Percentiles rank a stretch among this genome's conserved stretches.
Conservation (phyloP, 139 green algal species). For the Asterochloris sp. region DNA sequence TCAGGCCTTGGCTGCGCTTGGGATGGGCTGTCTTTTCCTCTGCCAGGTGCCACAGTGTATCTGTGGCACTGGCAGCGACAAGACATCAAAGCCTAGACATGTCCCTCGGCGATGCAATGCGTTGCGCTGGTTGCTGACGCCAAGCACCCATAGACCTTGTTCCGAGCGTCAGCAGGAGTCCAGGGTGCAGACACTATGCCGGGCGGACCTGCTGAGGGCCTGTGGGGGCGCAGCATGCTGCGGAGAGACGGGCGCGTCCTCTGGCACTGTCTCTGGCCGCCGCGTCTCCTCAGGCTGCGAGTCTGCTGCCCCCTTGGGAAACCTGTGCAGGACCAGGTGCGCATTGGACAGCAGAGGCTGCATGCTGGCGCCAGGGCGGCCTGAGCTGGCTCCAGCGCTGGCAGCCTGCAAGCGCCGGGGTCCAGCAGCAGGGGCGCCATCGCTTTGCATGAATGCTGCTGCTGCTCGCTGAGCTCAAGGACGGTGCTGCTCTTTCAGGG, state of each 20-base stretch:
- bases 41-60: neutral
- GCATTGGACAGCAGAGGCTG: constrained; percentile 11
- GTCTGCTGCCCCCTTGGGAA: neutral
- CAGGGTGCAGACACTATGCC: neutral
- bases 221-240: constrained; percentile 3
- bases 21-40: neutral
- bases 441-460: too few relatives aligned
- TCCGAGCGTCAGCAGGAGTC: neutral
- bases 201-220: constrained; percentile 3
- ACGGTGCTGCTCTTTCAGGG: too few relatives aligned
- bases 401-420: too few relatives aligned
- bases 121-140: neutral
- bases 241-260: constrained; percentile 1
- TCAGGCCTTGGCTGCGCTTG: neutral
- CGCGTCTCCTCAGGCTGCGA: neutral
- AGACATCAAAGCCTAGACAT: too few relatives aligned
- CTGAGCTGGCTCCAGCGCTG: too few relatives aligned
- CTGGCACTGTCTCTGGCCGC: too few relatives aligned
- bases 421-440: too few relatives aligned
- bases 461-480: too few relatives aligned
- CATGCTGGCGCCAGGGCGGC: neutral
- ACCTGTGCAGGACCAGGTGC: constrained; percentile 2
- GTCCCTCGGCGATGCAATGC: too few relatives aligned
- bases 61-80: too few relatives aligned
- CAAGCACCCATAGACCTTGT: neutral